Evolutionary conservation across 192 early-diverging fungal genomes (phyloP), one percentile per base, ranked within the genome.

Genomic region (Endogone sp.): DNA sequence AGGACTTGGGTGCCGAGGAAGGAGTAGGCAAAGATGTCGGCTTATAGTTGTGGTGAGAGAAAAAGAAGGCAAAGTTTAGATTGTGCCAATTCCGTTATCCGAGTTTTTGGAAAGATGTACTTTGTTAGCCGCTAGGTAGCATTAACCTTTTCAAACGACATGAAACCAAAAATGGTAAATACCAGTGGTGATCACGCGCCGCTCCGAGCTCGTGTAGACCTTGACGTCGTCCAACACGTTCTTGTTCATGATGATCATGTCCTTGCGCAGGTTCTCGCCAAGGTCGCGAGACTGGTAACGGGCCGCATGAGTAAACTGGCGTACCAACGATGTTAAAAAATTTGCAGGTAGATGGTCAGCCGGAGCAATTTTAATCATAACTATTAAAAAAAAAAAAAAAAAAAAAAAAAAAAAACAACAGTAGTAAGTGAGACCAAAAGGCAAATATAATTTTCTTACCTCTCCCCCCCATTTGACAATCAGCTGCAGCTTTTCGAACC

Each of bases 381-480:
- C n/a, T n/a, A n/a, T n/a, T n/a, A n/a, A 37, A 59, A 28, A 62
- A 11, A 64, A 29, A 23, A 29, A 32, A 55, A 63, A n/a, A n/a
- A n/a, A n/a, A n/a, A n/a, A n/a, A n/a, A n/a, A n/a, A n/a, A n/a
- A n/a, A n/a, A n/a, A n/a, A 29, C 23, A 44, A 16, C n/a, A n/a
- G 16, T 67, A 29, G 20, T 29, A 30, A 27, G 10, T 3, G 11
- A 37, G 2, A 24, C 30, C 16, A 63, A 3, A n/a, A 25, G 26
- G n/a, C 9, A 32, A 4, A 28, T 58, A 54, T 31, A 20, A 21
- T 67, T 55, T 20, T 23, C 30, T 63, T 74, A 86, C 85, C 75
- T 92, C 91, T 60, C 92, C 97, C 60, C 95, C 95, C 97, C 97
- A 98, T 75, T 98, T 98, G 30, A 97, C 91, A 78, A 97, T 92